Evolutionary conservation across 257 asterid species (phyloP).

Genomic region (Nicotiana attenuata): DNA sequence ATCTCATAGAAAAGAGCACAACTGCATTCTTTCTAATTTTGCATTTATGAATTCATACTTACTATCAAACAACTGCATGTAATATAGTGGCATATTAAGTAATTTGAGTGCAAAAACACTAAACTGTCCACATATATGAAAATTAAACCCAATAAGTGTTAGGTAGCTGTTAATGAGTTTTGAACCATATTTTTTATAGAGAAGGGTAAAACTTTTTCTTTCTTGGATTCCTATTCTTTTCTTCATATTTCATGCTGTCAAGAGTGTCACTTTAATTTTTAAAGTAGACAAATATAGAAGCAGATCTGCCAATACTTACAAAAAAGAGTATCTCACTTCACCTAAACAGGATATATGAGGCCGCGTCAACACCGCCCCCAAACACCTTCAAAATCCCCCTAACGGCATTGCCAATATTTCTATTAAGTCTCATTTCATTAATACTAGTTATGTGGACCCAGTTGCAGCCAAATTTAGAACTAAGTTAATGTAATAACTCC

Average conservation of each 20-base stretch:
- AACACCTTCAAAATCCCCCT: not conserved
- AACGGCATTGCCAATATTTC: not conserved
- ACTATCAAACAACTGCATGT: no score
- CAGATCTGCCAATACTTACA: not conserved
- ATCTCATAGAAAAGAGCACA: no score
- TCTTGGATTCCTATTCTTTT: not conserved
- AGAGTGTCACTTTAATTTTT: not conserved
- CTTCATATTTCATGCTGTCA: not conserved
- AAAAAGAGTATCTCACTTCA: not conserved
- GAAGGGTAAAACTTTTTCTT: not conserved
- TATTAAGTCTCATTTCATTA: not conserved
- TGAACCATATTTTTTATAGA: not conserved
- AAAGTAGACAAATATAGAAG: not conserved
- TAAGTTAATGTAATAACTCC: not conserved
- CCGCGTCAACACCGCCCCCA: conserved; percentile 5
- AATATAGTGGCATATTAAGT: not conserved
- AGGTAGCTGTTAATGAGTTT: not conserved
- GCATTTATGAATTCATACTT: no score
- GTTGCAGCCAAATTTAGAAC: not conserved
- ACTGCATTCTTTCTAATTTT: no score
- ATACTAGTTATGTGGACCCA: no score
- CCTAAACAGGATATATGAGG: not conserved
- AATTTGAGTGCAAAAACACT: not conserved
- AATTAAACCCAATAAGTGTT: not conserved
- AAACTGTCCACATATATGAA: not conserved